phyloP scores from a whole-genome alignment of 257 asterid species.

The Rhazya stricta region DNA sequence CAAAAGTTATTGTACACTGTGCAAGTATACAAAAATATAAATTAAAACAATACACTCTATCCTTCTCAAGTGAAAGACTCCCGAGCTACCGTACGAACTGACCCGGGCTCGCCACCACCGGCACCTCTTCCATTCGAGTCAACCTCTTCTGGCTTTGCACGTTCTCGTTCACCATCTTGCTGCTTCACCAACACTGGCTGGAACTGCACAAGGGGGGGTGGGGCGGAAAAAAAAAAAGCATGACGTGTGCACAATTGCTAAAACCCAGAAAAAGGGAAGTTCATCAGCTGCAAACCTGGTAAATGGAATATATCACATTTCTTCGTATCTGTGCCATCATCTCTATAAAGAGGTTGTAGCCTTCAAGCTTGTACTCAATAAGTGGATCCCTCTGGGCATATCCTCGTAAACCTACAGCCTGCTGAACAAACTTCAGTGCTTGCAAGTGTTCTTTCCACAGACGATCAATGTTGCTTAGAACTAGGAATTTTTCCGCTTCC shows the following conservation, averaged over 20 bases:
- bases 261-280: neutral
- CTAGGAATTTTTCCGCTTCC: slow-evolving; percentile 93
- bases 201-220: slow-evolving; percentile 59
- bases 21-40: neutral
- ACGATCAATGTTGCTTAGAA: slow-evolving; percentile 87
- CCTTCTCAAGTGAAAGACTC: slow-evolving; percentile 19
- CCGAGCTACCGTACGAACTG: slow-evolving; percentile 31
- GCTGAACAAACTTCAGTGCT: slow-evolving; percentile 97
- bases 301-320: slow-evolving; percentile 89
- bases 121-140: slow-evolving; percentile 43
- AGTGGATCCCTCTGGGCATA: slow-evolving; percentile 99
- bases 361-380: slow-evolving; percentile 94
- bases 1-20: no score
- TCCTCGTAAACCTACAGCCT: slow-evolving; percentile 95
- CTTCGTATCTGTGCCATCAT: slow-evolving; percentile 98
- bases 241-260: no score
- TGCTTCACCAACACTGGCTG: slow-evolving; percentile 82
- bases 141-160: slow-evolving; percentile 31
- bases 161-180: slow-evolving; percentile 39
- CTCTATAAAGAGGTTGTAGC: slow-evolving; percentile 95
- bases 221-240: no score
- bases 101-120: slow-evolving; percentile 12
- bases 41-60: neutral
- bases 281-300: slow-evolving; percentile 53
- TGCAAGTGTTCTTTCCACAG: slow-evolving; percentile 99